Evolutionary conservation across 768 basidiomycete genomes (phyloP).

Genomic region (Roridomyces roridus): DNA sequence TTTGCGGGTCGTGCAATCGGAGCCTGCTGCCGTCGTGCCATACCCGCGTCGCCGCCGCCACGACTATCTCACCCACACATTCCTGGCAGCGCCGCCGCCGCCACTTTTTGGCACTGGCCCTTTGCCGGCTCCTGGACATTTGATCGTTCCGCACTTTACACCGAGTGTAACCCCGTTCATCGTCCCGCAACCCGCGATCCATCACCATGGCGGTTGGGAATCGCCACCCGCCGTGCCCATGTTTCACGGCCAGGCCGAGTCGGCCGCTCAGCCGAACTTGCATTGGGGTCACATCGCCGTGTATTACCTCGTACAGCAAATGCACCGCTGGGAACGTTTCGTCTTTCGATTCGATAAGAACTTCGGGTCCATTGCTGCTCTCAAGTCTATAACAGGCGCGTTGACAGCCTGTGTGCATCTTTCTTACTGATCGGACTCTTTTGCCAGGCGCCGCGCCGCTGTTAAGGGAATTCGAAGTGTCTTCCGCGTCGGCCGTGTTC

Average conservation of each 20-base stretch:
- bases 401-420: slow-evolving; percentile 36
- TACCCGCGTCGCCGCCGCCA: slow-evolving; percentile 38
- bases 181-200: slow-evolving; percentile 51
- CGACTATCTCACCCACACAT: slow-evolving; percentile 41
- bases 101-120: slow-evolving; percentile 25
- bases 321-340: slow-evolving; percentile 84
- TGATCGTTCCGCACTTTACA: slow-evolving; percentile 40
- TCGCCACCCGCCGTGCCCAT: slow-evolving; percentile 32
- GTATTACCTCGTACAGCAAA: slow-evolving; percentile 79
- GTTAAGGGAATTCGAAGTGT: slow-evolving; percentile 79
- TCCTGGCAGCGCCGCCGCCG: slow-evolving; percentile 36
- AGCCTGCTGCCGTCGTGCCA: slow-evolving; percentile 29
- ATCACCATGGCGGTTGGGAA: slow-evolving; percentile 45
- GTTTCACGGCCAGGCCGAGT: slow-evolving; percentile 26
- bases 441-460: slow-evolving; percentile 72
- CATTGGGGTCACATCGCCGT: slow-evolving; percentile 86
- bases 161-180: slow-evolving; percentile 50
- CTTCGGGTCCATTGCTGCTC: slow-evolving; percentile 73
- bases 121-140: slow-evolving; percentile 29
- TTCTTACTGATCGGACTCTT: neutral
- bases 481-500: slow-evolving; percentile 66
- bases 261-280: slow-evolving; percentile 52
- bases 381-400: slow-evolving; percentile 70
- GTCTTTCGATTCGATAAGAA: slow-evolving; percentile 81
- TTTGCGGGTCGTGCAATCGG: slow-evolving; percentile 55